Evolutionary conservation across 768 basidiomycete species (phyloP).

Genomic region (Austroboletus eburneus): DNA sequence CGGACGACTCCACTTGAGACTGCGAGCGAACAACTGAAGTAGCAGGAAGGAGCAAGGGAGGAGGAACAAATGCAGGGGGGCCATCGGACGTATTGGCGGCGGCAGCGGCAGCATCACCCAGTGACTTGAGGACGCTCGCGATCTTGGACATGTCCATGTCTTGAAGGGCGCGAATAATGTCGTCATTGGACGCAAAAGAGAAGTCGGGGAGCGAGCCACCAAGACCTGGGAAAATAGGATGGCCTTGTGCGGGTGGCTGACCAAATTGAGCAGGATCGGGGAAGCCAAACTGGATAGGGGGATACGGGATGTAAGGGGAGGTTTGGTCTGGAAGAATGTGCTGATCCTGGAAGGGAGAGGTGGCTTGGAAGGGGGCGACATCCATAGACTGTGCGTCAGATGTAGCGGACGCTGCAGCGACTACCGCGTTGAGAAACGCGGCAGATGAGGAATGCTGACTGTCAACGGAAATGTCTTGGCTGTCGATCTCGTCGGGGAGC

Average conservation of each 20-base stretch:
- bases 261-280: constrained; percentile 26
- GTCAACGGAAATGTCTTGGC: constrained; percentile 22
- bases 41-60: constrained; percentile 19
- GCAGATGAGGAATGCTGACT: constrained; percentile 47
- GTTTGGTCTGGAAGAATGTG: constrained; percentile 27
- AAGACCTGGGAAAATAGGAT: constrained; percentile 22
- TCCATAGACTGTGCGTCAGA: constrained; percentile 32
- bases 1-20: constrained; percentile 41
- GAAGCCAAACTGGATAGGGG: constrained; percentile 28
- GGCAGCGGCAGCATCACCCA: constrained; percentile 56
- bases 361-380: constrained; percentile 25
- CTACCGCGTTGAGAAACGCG: constrained; percentile 60
- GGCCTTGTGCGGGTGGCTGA: constrained; percentile 25
- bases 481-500: constrained; percentile 28
- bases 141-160: constrained; percentile 67
- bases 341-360: constrained; percentile 33
- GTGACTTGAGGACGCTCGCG: constrained; percentile 58
- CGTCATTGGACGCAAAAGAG: constrained; percentile 59
- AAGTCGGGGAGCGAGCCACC: constrained; percentile 32
- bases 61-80: constrained; percentile 20
- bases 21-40: constrained; percentile 30
- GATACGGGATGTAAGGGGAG: constrained; percentile 27
- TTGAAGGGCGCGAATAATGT: constrained; percentile 69
- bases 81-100: constrained; percentile 35
- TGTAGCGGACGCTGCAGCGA: constrained; percentile 58